Base-by-base conservation (phyloP, 495 filamentous ascomycete species). In the Astrocystis sublimbata region DNA sequence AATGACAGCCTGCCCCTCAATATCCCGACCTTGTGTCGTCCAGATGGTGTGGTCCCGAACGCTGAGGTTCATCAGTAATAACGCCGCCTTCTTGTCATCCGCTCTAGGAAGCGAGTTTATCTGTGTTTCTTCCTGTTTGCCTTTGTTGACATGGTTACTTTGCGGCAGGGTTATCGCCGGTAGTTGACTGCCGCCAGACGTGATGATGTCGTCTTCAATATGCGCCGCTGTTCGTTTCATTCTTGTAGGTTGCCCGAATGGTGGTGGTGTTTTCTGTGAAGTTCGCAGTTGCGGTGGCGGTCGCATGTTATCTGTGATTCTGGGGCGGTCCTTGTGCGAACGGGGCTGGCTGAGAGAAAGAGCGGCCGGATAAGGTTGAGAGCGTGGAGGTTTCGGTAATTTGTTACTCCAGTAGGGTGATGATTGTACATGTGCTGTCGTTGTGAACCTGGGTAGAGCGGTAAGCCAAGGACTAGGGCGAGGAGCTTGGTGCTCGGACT, bases 61-160 rank as follows among this genome's bases (percentile, higher is more conserved):
- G 50, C 82, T 79, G 47, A 87, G 70, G 64, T 79, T 80, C 65
- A 88, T 72, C 60, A 88, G 70, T 46, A 84, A 73, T 69, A 84
- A 75, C 19, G 85, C 85, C 4, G 85, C 85, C 53, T 80, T 83
- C 64, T 84, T 80, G 47, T 49, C 45, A 17, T 40, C 46, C 43
- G 33, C 33, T 33, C 10, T 49, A n/a, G n/a, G n/a, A n/a, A n/a
- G n/a, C 6, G 7, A n/a, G 33, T 21, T 31, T 41, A 50, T 10
- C 17, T 21, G 35, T 1, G 24, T 31, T 12, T 35, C 47, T 23
- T 9, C 31, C 38, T 31, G 49, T 6, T 36, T 53, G 3, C 35
- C 47, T 17, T 53, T 61, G 10, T 53, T 19, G 7, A 3, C 53
- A 17, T 52, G 24, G 10, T 43, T 21, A n/a, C 19, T 5, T 12